Evolutionary conservation across 495 filamentous ascomycete genomes (phyloP).

Genomic region (Xylaria longipes): DNA sequence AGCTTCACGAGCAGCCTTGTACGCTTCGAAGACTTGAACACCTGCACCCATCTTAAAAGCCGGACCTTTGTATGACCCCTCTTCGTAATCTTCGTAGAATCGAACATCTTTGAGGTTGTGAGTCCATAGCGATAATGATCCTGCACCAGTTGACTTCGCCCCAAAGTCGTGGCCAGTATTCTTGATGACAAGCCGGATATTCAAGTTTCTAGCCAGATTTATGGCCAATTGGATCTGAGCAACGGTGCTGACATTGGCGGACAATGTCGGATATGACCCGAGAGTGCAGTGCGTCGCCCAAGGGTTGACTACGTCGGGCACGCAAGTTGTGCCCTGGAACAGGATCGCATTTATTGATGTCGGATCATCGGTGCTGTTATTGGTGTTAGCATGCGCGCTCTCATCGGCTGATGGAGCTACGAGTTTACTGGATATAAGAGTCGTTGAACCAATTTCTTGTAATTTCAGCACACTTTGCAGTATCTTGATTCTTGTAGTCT

Average conservation of each 20-base stretch:
- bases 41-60: conserved; percentile 59
- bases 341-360: conserved; percentile 58
- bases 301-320: conserved; percentile 53
- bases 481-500: conserved; percentile 55
- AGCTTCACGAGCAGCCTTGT: conserved; percentile 45
- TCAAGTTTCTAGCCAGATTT: conserved; percentile 65
- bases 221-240: conserved; percentile 66
- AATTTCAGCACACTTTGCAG: conserved; percentile 48
- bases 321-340: conserved; percentile 55
- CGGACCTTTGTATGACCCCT: conserved; percentile 48
- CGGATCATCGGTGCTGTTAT: conserved; percentile 47
- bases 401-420: background rate
- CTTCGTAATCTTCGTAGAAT: conserved; percentile 49
- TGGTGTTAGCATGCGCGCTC: conserved; percentile 25
- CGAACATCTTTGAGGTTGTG: conserved; percentile 62
- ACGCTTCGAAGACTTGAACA: conserved; percentile 54
- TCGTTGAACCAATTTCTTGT: conserved; percentile 42
- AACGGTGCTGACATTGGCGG: conserved; percentile 61
- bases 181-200: conserved; percentile 68
- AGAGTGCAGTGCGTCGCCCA: conserved; percentile 58
- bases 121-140: conserved; percentile 65
- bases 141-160: conserved; percentile 57
- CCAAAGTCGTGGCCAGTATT: conserved; percentile 74
- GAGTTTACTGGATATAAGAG: conserved; percentile 38
- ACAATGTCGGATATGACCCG: conserved; percentile 65